Conservation (phyloP, 306 rosid species). For the Luffa aegyptiaca region DNA sequence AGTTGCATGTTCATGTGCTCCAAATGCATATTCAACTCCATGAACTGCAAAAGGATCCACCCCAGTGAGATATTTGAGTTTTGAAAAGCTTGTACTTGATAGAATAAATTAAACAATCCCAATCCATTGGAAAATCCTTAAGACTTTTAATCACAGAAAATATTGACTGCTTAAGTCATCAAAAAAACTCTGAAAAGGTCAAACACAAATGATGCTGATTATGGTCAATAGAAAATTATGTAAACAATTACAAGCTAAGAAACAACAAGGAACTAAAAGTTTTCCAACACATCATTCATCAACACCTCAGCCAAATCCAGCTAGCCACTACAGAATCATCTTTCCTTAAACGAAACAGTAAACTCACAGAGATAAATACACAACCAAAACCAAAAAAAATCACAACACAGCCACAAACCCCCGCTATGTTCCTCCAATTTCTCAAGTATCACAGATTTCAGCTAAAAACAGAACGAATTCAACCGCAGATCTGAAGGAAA, state of each 20-base stretch:
- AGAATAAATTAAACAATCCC: background rate
- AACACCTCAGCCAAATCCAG: background rate
- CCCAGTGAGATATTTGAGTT: background rate
- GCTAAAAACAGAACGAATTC: background rate
- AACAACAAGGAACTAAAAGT: background rate
- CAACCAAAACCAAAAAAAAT: background rate
- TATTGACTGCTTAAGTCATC: background rate
- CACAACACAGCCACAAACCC: background rate
- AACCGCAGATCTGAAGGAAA: slow-evolving; percentile 22
- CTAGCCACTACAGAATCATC: background rate
- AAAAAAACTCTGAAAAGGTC: background rate
- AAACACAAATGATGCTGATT: background rate
- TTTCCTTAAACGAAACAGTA: background rate
- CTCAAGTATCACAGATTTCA: background rate
- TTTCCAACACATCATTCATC: background rate
- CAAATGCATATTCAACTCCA: slow-evolving; percentile 83
- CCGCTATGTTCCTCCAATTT: background rate
- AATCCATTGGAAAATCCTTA: background rate
- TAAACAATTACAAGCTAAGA: background rate
- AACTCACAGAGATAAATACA: background rate
- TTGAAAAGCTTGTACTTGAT: background rate
- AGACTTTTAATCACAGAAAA: background rate
- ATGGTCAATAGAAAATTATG: background rate
- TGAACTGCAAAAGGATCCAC: slow-evolving; percentile 43
- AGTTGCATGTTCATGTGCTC: slow-evolving; percentile 77